These are phyloP conservation scores for Microbotryomycetes sp. DNA, from an alignment of 1,284 basidiomycete genomes.

Conservation along the genomic window DNA sequence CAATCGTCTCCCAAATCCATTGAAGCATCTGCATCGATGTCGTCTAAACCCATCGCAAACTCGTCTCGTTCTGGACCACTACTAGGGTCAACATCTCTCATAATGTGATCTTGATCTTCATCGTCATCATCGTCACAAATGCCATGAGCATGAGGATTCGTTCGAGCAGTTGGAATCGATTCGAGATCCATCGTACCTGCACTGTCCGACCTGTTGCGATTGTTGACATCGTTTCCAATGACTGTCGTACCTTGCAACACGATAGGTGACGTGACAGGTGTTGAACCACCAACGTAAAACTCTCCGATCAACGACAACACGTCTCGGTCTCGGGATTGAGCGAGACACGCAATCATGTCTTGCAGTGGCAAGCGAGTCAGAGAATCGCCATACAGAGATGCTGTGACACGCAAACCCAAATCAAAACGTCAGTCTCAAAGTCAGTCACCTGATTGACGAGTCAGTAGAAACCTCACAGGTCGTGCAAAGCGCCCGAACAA, in stretches of 20 bases:
- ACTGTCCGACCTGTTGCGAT: background rate
- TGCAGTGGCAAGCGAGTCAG: slow-evolving; percentile 35
- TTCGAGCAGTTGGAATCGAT: background rate
- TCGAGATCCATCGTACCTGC: background rate
- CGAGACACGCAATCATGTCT: slow-evolving; percentile 34
- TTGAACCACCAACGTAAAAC: background rate
- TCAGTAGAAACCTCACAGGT: slow-evolving; percentile 22
- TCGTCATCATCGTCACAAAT: background rate
- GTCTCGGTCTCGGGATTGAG: slow-evolving; percentile 33
- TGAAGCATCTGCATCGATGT: background rate
- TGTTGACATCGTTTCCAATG: background rate
- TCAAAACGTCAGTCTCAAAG: background rate
- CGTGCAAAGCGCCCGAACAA: slow-evolving; percentile 56
- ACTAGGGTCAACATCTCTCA: background rate
- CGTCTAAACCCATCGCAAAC: background rate
- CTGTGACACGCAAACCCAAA: background rate
- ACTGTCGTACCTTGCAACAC: background rate
- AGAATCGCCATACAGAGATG: slow-evolving; percentile 36
- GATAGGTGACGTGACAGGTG: background rate
- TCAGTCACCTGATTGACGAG: background rate
- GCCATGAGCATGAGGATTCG: background rate
- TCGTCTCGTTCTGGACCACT: background rate
- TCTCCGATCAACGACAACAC: slow-evolving; percentile 34
- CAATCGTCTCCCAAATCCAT: slow-evolving; percentile 4
- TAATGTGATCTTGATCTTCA: background rate